phyloP scores from a whole-genome alignment of 75 land plant genomes.

The Selaginella tamariscina region DNA sequence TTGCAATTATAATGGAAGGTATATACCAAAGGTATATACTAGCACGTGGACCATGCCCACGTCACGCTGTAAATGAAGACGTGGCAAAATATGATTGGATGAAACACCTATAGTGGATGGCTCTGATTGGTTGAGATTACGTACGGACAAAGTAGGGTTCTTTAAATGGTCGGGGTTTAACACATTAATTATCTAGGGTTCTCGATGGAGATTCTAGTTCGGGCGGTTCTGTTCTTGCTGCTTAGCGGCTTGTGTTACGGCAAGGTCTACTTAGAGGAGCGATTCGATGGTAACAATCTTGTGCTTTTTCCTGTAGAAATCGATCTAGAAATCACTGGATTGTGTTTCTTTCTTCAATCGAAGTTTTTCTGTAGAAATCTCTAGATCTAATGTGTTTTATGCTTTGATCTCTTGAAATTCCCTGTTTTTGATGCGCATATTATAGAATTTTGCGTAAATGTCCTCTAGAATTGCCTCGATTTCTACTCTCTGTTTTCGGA shows the following conservation, averaged over 20 bases:
- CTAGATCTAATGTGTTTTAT: too few relatives aligned
- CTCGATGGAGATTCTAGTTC: neutral
- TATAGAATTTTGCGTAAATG: neutral
- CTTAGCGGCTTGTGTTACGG: neutral
- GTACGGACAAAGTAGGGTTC: too few relatives aligned
- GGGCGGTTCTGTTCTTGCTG: neutral
- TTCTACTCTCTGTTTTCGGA: too few relatives aligned
- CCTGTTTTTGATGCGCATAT: neutral
- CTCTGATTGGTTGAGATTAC: neutral
- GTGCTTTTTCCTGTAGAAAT: too few relatives aligned
- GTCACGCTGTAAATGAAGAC: neutral
- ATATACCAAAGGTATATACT: too few relatives aligned
- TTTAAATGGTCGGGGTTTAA: neutral
- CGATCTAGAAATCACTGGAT: too few relatives aligned
- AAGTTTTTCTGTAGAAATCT: too few relatives aligned
- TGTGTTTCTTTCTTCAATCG: too few relatives aligned
- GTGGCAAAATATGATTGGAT: neutral
- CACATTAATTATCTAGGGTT: neutral
- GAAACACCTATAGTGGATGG: neutral
- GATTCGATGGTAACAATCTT: constrained; percentile 3
- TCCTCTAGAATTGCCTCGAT: too few relatives aligned
- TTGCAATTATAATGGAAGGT: too few relatives aligned
- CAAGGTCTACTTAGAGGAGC: neutral
- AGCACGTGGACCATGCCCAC: too few relatives aligned
- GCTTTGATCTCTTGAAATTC: neutral